Evolutionary conservation across 495 filamentous ascomycete species (phyloP).

Genomic region (Daldinia vernicosa): DNA sequence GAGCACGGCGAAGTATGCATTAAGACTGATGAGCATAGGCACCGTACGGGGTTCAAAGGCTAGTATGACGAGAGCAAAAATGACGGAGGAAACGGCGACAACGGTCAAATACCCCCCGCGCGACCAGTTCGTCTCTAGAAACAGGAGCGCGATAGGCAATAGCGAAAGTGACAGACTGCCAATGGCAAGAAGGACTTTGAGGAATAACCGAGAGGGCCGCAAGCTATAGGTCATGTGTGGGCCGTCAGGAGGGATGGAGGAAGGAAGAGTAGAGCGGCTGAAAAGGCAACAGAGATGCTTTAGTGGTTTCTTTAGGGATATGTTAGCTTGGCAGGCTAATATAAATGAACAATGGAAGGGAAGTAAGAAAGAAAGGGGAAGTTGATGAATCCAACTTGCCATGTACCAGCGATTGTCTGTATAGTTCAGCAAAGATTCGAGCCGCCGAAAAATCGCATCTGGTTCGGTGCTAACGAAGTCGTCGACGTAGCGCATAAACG

Average conservation of each 20-base stretch:
- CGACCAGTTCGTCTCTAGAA: neutral
- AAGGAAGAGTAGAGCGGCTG: neutral
- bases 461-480: constrained; percentile 19
- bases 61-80: constrained; percentile 15
- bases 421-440: constrained; percentile 16
- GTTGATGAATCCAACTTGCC: neutral
- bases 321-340: neutral
- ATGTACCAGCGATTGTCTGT: neutral
- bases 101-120: constrained; percentile 10
- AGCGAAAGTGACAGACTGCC: constrained; percentile 6
- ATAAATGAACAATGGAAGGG: neutral
- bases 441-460: constrained; percentile 14
- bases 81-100: neutral
- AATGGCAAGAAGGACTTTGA: neutral
- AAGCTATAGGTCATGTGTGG: constrained; percentile 6
- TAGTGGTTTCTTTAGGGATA: constrained; percentile 6
- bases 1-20: constrained; percentile 26
- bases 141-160: constrained; percentile 17
- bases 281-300: constrained; percentile 14
- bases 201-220: constrained; percentile 4
- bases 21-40: constrained; percentile 18
- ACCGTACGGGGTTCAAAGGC: constrained; percentile 14
- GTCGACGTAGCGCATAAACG: constrained; percentile 33
- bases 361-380: neutral
- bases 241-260: neutral